These are phyloP conservation scores for Sarocladiaceae sp. DNA, from an alignment of 2,329 filamentous ascomycete species.

Conservation along the genomic window DNA sequence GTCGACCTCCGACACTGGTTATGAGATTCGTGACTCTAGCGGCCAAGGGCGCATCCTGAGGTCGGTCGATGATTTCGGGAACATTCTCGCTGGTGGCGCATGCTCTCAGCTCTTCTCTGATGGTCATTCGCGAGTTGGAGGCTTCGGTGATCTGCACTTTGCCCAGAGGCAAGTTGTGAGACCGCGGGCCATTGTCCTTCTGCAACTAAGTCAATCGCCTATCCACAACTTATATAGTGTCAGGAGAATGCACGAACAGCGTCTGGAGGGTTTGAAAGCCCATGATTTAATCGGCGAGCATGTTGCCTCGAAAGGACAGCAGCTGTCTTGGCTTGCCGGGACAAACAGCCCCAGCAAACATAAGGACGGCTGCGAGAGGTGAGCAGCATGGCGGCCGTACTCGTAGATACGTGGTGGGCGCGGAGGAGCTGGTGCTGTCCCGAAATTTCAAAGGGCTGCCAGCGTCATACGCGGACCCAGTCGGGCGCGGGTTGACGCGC, in stretches of 20 bases:
- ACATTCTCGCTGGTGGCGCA: constrained; percentile 14
- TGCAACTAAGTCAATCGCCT: neutral
- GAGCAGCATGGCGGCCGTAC: constrained; percentile 20
- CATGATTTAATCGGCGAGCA: neutral
- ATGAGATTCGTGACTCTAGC: neutral
- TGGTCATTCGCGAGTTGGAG: too few relatives aligned
- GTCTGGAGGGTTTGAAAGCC: neutral
- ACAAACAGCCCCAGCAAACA: constrained; percentile 27
- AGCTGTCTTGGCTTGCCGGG: constrained; percentile 3
- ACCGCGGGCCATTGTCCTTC: too few relatives aligned
- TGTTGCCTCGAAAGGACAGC: neutral
- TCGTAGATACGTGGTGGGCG: neutral
- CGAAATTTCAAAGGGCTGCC: constrained; percentile 1
- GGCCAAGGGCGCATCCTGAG: neutral
- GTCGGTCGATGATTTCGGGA: neutral
- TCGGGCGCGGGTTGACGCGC: neutral
- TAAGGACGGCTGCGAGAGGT: constrained; percentile 22
- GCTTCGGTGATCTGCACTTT: constrained; percentile 14
- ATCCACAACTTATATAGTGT: neutral
- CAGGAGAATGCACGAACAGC: neutral
- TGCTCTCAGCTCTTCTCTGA: constrained; percentile 17
- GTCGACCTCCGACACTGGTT: neutral
- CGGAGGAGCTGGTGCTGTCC: neutral
- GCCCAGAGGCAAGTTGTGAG: too few relatives aligned
- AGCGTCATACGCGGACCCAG: constrained; percentile 1